A percentile compares a stretch with the other conserved stretches of the same genome.
Conservation (phyloP, 306 rosid genomes). For the Quercus rubra region DNA sequence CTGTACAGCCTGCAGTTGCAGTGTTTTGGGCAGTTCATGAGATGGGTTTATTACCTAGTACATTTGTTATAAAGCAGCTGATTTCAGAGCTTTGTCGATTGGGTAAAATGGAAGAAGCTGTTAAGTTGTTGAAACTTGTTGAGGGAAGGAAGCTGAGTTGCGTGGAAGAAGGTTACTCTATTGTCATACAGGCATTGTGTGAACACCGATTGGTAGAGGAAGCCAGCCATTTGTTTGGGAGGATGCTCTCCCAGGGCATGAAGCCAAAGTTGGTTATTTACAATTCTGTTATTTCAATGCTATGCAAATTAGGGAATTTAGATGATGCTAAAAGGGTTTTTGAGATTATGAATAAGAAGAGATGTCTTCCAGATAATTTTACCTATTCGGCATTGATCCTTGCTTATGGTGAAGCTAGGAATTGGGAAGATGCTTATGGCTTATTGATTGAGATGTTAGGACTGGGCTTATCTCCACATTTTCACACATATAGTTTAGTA, state of each 20-base stretch:
- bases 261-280: conserved; percentile 59
- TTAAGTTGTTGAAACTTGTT: conserved; percentile 41
- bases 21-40: conserved; percentile 51
- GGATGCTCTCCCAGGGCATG: conserved; percentile 35
- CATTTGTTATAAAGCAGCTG: conserved; percentile 55
- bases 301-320: conserved; percentile 60
- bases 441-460: conserved; percentile 59
- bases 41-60: conserved; percentile 53
- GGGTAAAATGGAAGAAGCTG: conserved; percentile 52
- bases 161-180: conserved; percentile 42
- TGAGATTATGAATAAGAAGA: conserved; percentile 57
- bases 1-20: conserved; percentile 53
- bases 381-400: conserved; percentile 61
- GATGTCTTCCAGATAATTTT: conserved; percentile 56
- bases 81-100: conserved; percentile 58
- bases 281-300: conserved; percentile 53
- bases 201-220: conserved; percentile 39
- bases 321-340: conserved; percentile 49
- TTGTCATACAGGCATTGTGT: conserved; percentile 52
- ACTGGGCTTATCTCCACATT: conserved; percentile 49
- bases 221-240: conserved; percentile 16
- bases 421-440: conserved; percentile 52
- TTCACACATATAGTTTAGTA: conserved; percentile 45
- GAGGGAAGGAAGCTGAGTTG: conserved; percentile 54
- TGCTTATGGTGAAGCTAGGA: conserved; percentile 45